Percentiles rank a stretch among this genome's conserved stretches.
Evolutionary conservation across 2,329 filamentous ascomycete genomes (phyloP).

Genomic region (Didymosphaeria variabile): DNA sequence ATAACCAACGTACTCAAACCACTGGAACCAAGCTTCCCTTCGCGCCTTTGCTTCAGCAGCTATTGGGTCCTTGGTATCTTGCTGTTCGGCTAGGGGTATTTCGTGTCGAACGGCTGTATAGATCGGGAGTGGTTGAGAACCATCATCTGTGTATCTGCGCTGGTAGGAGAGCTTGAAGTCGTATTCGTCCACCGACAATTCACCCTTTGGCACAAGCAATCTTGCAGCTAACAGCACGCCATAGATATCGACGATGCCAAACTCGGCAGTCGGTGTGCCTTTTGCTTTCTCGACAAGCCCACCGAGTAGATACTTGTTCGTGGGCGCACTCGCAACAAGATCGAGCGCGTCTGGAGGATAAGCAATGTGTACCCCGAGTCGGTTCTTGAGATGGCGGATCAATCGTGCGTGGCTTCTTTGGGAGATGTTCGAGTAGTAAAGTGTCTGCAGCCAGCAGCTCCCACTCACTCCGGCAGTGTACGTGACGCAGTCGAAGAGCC

Average conservation of each 20-base stretch:
- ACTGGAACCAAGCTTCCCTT: constrained; percentile 90
- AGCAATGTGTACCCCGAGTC: constrained; percentile 88
- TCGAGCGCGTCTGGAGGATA: constrained; percentile 87
- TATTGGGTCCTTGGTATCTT: constrained; percentile 45
- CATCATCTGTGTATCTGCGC: constrained; percentile 75
- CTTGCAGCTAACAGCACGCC: constrained; percentile 85
- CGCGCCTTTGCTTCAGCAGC: constrained; percentile 57
- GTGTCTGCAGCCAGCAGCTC: constrained; percentile 91
- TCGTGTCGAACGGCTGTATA: constrained; percentile 97
- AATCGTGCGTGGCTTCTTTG: constrained; percentile 72
- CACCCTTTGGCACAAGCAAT: constrained; percentile 85
- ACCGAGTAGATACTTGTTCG: constrained; percentile 88
- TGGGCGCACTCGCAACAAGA: constrained; percentile 85
- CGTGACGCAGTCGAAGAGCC: constrained; percentile 91
- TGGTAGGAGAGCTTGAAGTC: constrained; percentile 96
- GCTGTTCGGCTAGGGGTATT: constrained; percentile 73
- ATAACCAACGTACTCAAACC: constrained; percentile 77
- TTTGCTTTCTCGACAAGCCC: constrained; percentile 92
- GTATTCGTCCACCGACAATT: constrained; percentile 75
- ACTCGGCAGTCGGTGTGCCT: constrained; percentile 79
- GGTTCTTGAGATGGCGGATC: constrained; percentile 84
- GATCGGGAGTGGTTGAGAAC: constrained; percentile 87
- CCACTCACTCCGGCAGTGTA: constrained; percentile 97
- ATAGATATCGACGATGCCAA: constrained; percentile 93
- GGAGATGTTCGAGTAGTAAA: constrained; percentile 84